These are phyloP conservation scores for Zychaea mexicana DNA, from an alignment of 371 early-diverging fungal genomes.

Conservation along the genomic window DNA sequence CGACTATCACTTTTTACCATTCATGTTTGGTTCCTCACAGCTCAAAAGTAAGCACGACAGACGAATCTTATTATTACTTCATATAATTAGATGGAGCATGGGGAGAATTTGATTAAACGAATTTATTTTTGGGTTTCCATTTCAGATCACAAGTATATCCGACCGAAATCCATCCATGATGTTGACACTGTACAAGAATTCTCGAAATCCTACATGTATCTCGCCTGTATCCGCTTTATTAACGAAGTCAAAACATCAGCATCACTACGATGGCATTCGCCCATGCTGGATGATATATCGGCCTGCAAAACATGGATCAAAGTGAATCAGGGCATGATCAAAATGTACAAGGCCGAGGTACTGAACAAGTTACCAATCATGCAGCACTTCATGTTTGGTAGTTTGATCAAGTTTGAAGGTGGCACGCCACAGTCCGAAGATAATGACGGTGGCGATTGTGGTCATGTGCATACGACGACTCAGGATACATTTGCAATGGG, in stretches of 20 bases:
- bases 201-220: constrained; percentile 88
- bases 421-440: constrained; percentile 39
- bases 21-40: constrained; percentile 93
- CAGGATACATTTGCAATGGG: constrained; percentile 86
- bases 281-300: constrained; percentile 96
- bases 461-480: constrained; percentile 35
- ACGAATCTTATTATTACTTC: not conserved
- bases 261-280: constrained; percentile 84
- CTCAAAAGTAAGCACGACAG: constrained; percentile 57
- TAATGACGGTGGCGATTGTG: constrained; percentile 47
- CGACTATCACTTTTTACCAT: constrained; percentile 98
- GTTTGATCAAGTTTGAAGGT: constrained; percentile 62
- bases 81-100: too few relatives aligned
- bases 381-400: constrained; percentile 98
- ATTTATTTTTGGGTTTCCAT: not conserved
- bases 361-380: constrained; percentile 96
- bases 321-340: constrained; percentile 95
- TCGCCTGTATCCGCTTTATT: constrained; percentile 90
- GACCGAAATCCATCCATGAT: constrained; percentile 89
- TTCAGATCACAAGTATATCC: constrained; percentile 81
- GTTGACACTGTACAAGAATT: constrained; percentile 83
- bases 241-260: constrained; percentile 71
- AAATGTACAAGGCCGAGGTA: constrained; percentile 98
- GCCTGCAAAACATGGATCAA: constrained; percentile 92
- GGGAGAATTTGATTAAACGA: not conserved